Base-by-base conservation (phyloP, 345 rosid species). In the Sisymbrium altissimum region DNA sequence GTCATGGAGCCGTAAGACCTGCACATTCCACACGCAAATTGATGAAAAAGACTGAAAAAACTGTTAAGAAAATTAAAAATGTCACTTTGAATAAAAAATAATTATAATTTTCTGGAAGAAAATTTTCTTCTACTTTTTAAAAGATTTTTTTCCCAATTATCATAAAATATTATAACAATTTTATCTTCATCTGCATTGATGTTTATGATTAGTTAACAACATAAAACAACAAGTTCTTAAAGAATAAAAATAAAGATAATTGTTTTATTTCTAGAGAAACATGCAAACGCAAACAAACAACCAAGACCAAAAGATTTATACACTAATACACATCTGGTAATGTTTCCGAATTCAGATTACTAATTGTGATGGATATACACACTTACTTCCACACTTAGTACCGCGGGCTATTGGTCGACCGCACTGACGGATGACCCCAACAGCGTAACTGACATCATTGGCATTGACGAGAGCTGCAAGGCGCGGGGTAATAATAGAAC, bases 301-400 rank as follows among this genome's bases (percentile, higher is more conserved):
- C 3, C 25, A 23, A 3, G 25, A 23, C 25, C 25, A 3, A 23
- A 23, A 23, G 25, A 23, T 23, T 23, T 23, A 23, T 23, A 23
- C 3, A 23, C 3, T 23, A 1, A 23, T 23, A 23, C 3, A 23
- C 3, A 23, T 23, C 25, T 23, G 25, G 3, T 23, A 23, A 23
- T 3, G 25, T 1, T 7, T 30, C 49, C 6, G 49, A 44, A 8
- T 44, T 3, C 14, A 48, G 53, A 19, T 48, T 48, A 48, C 53
- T 19, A 18, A 11, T 19, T 48, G 27, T 50, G 18, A 30, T 17
- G 13, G 9, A 30, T 64, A 64, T 46, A 17, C 18, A 45, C 3
- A 68, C 72, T 68, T 68, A 68, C 72, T 68, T 52, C 72, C 72
- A 53, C 72, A 68, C 25, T 68, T 67, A 14, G 58, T 50, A 27